These are phyloP conservation scores for Blastobotrys americana DNA, from an alignment of 805 yeast species.

Conservation along the genomic window DNA sequence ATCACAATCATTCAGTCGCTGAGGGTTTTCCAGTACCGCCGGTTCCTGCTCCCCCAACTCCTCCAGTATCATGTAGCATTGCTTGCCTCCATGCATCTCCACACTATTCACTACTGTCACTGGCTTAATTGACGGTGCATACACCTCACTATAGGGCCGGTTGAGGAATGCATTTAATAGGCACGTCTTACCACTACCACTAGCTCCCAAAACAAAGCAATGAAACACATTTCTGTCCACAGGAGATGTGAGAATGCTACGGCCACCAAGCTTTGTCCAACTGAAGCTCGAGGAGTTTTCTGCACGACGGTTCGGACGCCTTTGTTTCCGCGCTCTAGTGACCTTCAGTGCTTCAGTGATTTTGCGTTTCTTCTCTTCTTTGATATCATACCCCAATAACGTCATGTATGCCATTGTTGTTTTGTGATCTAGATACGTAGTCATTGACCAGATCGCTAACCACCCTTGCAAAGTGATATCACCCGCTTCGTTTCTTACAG, in stretches of 20 bases:
- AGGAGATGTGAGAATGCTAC: slow-evolving; percentile 45
- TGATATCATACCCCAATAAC: slow-evolving; percentile 72
- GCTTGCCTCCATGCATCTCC: slow-evolving; percentile 91
- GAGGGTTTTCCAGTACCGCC: slow-evolving; percentile 65
- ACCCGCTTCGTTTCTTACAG: slow-evolving; percentile 86
- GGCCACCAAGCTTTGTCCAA: not conserved
- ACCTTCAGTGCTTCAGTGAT: slow-evolving; percentile 56
- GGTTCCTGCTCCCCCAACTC: slow-evolving; percentile 85
- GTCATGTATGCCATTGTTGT: slow-evolving; percentile 85
- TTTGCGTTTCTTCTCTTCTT: slow-evolving; percentile 18
- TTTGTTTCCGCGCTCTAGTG: slow-evolving; percentile 69
- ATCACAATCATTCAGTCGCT: slow-evolving; percentile 76
- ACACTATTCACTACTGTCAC: slow-evolving; percentile 84
- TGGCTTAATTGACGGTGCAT: slow-evolving; percentile 78
- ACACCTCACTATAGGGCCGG: slow-evolving; percentile 58
- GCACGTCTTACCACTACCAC: slow-evolving; percentile 82
- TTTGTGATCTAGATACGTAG: slow-evolving; percentile 76
- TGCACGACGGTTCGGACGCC: slow-evolving; percentile 52
- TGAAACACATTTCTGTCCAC: slow-evolving; percentile 84
- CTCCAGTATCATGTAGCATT: slow-evolving; percentile 83
- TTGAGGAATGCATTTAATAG: slow-evolving; percentile 75
- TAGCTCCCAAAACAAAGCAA: slow-evolving; percentile 80
- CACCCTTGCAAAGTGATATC: slow-evolving; percentile 93
- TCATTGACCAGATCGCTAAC: slow-evolving; percentile 98
- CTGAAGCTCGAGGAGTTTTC: slow-evolving; percentile 18